phyloP scores from a whole-genome alignment of 768 basidiomycete species.

The Daedalea quercina region DNA sequence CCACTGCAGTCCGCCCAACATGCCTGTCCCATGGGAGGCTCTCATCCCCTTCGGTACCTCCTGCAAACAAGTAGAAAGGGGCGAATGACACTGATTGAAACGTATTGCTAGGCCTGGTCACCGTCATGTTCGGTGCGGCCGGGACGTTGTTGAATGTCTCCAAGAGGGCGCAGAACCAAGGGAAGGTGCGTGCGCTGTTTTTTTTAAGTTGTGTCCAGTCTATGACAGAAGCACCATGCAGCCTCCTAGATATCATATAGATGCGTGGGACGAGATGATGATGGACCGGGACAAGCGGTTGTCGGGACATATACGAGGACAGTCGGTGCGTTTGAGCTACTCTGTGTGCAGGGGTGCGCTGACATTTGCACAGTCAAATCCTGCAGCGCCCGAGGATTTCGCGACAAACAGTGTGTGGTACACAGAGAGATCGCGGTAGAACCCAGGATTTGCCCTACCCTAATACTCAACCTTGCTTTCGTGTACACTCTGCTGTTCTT shows the following conservation, averaged over 20 bases:
- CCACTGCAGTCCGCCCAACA: conserved; percentile 28
- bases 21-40: conserved; percentile 98
- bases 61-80: background rate
- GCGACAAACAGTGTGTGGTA: conserved; percentile 72
- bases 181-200: conserved; percentile 64
- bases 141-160: conserved; percentile 83
- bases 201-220: background rate
- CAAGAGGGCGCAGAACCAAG: conserved; percentile 76
- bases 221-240: background rate
- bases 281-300: conserved; percentile 85
- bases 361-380: conserved; percentile 44
- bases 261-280: conserved; percentile 95
- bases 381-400: conserved; percentile 62
- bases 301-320: conserved; percentile 83
- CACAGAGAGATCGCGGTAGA: conserved; percentile 41
- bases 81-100: background rate
- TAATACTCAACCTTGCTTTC: background rate
- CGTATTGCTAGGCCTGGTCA: conserved; percentile 58
- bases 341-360: background rate
- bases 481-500: too few relatives aligned
- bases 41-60: conserved; percentile 85
- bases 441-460: background rate
- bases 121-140: conserved; percentile 83
- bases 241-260: conserved; percentile 63
- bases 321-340: conserved; percentile 52